Evolutionary conservation across 1,139 yeast genomes (phyloP), one percentile per base, ranked within the genome.

Genomic region (Meyerozyma sp.): DNA sequence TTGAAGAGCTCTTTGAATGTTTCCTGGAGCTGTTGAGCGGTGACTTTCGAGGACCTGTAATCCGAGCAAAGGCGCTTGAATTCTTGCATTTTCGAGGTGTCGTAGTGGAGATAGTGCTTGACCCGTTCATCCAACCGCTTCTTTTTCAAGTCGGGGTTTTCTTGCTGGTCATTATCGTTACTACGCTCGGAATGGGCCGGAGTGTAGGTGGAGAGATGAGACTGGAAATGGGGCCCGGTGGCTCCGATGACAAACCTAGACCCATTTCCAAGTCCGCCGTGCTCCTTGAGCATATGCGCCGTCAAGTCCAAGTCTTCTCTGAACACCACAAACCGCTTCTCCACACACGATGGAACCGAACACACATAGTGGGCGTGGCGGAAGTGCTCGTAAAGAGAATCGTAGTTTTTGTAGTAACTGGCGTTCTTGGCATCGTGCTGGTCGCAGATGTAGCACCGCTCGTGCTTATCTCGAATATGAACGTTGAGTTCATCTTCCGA

Each of bases 391-490:
- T 82, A 86, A 42, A 93, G 70, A 35, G 79, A 69, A 44, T 84
- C 84, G 57, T 91, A 91, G 61, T 91, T 79, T 51, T 74, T 75
- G 64, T 84, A 94, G 62, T 88, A 90, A 55, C 82, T 89, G 0
- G 95, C 94, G 4, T 74, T 69, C 18, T 78, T 66, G 1, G 86
- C 78, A 50, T 75, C 73, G 13, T 81, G 70, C 56, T 79, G 83
- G 53, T 90, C 95, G 67, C 99, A 93, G 34, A 94, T 81, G 55
- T 84, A 87, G 62, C 99, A 93, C 53, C 84, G 80, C 60, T 91
- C 97, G 62, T 93, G 98, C 44, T 70, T 70, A 49, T 88, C 88
- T 53, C 96, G 73, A 65, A 93, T 77, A 62, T 93, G 99, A 35
- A 82, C 65, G 54, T 79, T 81, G 53, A 90, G 71, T 59, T 91